A percentile compares a stretch with the other conserved stretches of the same genome.
These are phyloP conservation scores for Mimosa pudica DNA, from an alignment of 306 rosid genomes.

Conservation along the genomic window DNA sequence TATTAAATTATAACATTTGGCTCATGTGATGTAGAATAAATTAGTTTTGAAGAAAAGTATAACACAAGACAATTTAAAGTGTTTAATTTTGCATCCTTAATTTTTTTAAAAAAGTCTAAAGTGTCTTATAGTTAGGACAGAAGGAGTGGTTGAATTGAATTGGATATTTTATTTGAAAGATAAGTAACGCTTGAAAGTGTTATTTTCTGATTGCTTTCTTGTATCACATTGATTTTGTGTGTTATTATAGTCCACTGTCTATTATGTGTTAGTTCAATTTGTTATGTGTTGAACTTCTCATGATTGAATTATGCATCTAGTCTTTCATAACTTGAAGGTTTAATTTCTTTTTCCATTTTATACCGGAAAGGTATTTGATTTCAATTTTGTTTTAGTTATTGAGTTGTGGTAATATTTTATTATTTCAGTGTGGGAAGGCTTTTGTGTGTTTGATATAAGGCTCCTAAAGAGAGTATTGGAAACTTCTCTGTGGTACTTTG, in stretches of 20 bases:
- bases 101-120: no score
- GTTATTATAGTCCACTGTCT: not conserved
- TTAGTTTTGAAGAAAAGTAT: no score
- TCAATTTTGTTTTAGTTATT: conserved; percentile 20
- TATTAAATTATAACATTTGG: no score
- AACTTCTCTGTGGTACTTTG: conserved; percentile 13
- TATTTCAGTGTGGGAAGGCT: conserved; percentile 29
- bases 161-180: not conserved
- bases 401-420: conserved; percentile 19
- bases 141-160: not conserved
- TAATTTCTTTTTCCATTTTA: not conserved
- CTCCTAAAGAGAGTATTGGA: conserved; percentile 28
- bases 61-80: no score
- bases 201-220: conserved; percentile 6
- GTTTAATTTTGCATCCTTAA: no score
- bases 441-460: conserved; percentile 48
- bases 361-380: not conserved
- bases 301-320: not conserved
- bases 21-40: no score
- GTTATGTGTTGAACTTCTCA: not conserved
- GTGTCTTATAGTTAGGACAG: not conserved
- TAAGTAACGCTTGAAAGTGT: not conserved
- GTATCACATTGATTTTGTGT: not conserved
- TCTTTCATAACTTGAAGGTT: not conserved
- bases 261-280: not conserved